phyloP scores from a whole-genome alignment of 2,329 filamentous ascomycete species.

The Diaporthe helianthi region DNA sequence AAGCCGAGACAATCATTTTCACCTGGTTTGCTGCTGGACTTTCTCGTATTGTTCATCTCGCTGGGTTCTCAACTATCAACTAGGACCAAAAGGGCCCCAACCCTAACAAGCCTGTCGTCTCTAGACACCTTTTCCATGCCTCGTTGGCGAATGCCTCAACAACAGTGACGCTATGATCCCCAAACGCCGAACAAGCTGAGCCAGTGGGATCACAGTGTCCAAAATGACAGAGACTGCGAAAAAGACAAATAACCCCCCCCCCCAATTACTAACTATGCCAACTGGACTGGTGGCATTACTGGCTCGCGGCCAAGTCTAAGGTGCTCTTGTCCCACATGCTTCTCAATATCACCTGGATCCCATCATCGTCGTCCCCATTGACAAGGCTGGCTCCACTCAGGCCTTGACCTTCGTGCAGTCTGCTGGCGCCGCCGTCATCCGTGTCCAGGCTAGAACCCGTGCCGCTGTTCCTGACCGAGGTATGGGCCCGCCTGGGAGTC shows the following conservation, averaged over 20 bases:
- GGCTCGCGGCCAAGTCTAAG: constrained; percentile 63
- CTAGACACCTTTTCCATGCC: constrained; percentile 4
- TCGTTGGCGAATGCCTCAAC: background rate
- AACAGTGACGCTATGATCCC: constrained; percentile 8
- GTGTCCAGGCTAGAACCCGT: constrained; percentile 53
- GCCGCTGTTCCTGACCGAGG: constrained; percentile 34
- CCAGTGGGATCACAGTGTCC: background rate
- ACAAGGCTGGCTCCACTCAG: constrained; percentile 59
- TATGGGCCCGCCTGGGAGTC: constrained; percentile 32
- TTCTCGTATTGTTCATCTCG: background rate
- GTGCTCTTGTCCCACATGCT: constrained; percentile 67
- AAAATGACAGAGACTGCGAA: background rate
- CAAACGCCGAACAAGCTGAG: constrained; percentile 20
- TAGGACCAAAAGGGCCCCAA: background rate
- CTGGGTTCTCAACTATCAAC: background rate
- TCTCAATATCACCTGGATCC: constrained; percentile 58
- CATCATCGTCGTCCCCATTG: constrained; percentile 58
- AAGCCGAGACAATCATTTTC: background rate
- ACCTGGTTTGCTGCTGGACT: background rate
- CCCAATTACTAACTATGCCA: too few relatives aligned
- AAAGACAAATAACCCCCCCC: too few relatives aligned
- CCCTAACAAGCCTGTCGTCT: background rate
- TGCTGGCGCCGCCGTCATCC: constrained; percentile 48
- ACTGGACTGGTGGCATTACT: constrained; percentile 45
- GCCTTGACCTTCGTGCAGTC: constrained; percentile 47